Evolutionary conservation across 164 flowering plant species (phyloP), one percentile per base, ranked within the genome.

Genomic region (Liriodendron chinense): DNA sequence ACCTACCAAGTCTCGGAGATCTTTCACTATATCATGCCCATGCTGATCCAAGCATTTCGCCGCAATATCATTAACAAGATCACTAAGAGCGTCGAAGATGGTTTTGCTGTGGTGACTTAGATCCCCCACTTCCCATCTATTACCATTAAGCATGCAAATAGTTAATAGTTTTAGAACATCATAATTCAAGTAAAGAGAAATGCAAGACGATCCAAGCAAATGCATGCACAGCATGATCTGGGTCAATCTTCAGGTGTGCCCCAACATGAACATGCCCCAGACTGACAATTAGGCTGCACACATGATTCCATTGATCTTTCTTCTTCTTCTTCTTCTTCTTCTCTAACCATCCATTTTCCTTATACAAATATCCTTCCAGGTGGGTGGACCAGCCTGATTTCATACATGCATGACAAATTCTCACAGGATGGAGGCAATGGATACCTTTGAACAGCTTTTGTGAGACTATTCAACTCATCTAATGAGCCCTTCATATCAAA

Each of bases 81-180:
- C 73, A 25, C 13, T 14, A 7, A 71, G 64, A 2, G 73, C 74
- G 2, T 62, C 49, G 18, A 72, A 72, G 24, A 72, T 43, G 24
- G 28, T 48, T 43, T 61, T 72, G 26, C 66, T 23, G 20, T 59
- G 67, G 24, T 13, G 50, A n/a, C 16, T 4, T 13, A 72, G 65
- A 14, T 66, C 74, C 14, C 43, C 34, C 20, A 49, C 74, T 1
- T 72, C 53, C 74, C 74, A 72, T 72, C 74, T 57, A 28, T 18
- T 10, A 8, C 9, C 20, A n/a, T 6, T 13, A 47, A 47, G 8
- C 56, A 69, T 7, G 8, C 12, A 69, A 7, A 10, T 8, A 18
- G 1, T 9, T 63, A n/a, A 7, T 5, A 18, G 1, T n/a, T 26
- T 7, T 21, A 18, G 8, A 20, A 24, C 28, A 68, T 1, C 7